Evolutionary conservation across 2,329 filamentous ascomycete genomes (phyloP).

Genomic region (Macrophomina phaseolina): DNA sequence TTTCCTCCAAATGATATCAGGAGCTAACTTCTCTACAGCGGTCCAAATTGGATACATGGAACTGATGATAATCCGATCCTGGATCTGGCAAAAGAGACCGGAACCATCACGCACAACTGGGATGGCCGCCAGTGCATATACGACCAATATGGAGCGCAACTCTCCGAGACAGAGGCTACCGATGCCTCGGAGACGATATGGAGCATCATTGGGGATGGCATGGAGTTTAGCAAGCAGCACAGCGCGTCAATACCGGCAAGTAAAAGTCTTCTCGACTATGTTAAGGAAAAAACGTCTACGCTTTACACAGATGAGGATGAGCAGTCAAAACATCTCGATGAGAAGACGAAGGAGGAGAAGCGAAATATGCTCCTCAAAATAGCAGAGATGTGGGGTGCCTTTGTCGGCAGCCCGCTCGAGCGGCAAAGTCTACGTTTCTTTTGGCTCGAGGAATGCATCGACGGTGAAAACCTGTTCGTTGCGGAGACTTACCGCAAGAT

Average conservation of each 20-base stretch:
- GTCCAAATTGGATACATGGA: conserved; percentile 83
- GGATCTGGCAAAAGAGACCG: conserved; percentile 67
- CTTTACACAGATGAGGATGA: conserved; percentile 38
- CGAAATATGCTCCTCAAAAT: conserved; percentile 58
- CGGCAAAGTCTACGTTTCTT: conserved; percentile 76
- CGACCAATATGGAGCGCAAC: conserved; percentile 60
- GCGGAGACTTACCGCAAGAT: conserved; percentile 66
- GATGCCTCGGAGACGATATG: conserved; percentile 63
- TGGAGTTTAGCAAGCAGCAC: conserved; percentile 67
- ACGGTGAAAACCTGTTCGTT: conserved; percentile 70
- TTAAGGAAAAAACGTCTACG: conserved; percentile 56
- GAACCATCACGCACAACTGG: conserved; percentile 59
- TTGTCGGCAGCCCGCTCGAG: conserved; percentile 68
- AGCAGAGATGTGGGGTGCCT: conserved; percentile 72
- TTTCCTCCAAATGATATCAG: background rate
- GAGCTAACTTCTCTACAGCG: conserved; percentile 48
- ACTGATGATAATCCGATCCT: conserved; percentile 73
- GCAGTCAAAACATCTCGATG: conserved; percentile 36
- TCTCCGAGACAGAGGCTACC: conserved; percentile 50
- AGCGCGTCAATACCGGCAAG: conserved; percentile 58
- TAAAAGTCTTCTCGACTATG: conserved; percentile 63
- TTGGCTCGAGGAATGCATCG: conserved; percentile 79
- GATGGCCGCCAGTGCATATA: conserved; percentile 63
- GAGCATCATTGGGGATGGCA: conserved; percentile 71
- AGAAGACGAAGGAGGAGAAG: conserved; percentile 48